Evolutionary conservation across 1,284 basidiomycete genomes (phyloP), one percentile per base, ranked within the genome.

Genomic region (Trichosporon ovoides): DNA sequence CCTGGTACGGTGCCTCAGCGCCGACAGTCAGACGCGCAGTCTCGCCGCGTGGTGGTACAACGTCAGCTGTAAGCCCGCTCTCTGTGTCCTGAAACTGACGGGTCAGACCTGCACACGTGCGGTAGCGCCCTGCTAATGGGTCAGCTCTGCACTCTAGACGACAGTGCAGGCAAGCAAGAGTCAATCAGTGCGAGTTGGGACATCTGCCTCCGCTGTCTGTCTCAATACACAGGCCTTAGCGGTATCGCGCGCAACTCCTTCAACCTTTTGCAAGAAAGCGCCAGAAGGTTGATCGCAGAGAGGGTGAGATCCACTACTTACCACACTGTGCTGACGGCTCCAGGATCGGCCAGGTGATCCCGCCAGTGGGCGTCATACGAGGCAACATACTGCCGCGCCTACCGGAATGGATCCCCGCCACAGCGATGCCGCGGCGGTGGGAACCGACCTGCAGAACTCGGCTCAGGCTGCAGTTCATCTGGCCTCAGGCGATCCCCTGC

Each of bases 1-100:
- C 46, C 46, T 49, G 11, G 46, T 49, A 16, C 46, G 46, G 2
- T 49, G 46, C 33, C 46, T 49, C 33, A 24, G 31, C 46, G n/a
- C 46, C n/a, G 16, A 49, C 24, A 9, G 4, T 31, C 28, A 18
- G 22, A 49, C 46, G 12, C 24, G 46, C 3, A 49, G 24, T n/a
- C 46, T 49, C 13, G 46, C 46, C 7, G 46, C 46, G 2, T 49
- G 46, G 46, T 49, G 46, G 46, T 49, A 49, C 46, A 49, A 49
- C 14, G 24, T 49, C 18, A 18, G 46, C 46, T 49, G 46, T 31
- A 16, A 31, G 28, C 28, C 28, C 9, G 4, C 28, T 9, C 9
- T 31, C 28, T 31, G 10, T 31, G 28, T n/a, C 6, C 24, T 7
- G 7, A 3, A 2, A 2, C 46, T 31, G 2, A 31, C 46, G 18